Percentiles rank a stretch among this genome's conserved stretches.
Evolutionary conservation across 495 filamentous ascomycete genomes (phyloP).

Genomic region (Sordaria brevicollis): DNA sequence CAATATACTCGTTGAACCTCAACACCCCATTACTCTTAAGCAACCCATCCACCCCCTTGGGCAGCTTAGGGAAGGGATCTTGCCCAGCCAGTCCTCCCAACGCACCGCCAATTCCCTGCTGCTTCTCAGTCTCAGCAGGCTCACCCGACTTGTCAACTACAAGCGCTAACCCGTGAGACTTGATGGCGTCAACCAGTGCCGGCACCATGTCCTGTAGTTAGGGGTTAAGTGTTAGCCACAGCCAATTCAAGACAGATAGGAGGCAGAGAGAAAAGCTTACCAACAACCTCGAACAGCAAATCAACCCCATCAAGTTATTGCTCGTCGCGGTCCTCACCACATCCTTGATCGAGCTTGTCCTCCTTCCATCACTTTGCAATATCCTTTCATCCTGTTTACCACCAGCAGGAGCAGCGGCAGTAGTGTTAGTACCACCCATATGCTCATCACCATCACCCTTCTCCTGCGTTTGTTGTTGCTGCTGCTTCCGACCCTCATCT

Average conservation of each 20-base stretch:
- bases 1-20: slow-evolving; percentile 87
- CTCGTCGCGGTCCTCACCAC: slow-evolving; percentile 84
- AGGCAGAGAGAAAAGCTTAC: slow-evolving; percentile 39
- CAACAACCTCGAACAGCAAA: slow-evolving; percentile 76
- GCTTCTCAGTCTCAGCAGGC: slow-evolving; percentile 7
- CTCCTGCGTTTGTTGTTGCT: background rate
- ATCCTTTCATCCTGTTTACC: slow-evolving; percentile 22
- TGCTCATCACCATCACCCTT: background rate
- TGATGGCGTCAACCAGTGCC: slow-evolving; percentile 83
- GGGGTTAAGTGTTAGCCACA: background rate
- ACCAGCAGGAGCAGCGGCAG: background rate
- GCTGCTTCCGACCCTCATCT: slow-evolving; percentile 21
- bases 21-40: slow-evolving; percentile 78
- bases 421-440: background rate
- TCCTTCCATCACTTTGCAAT: slow-evolving; percentile 53
- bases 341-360: slow-evolving; percentile 81
- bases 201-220: slow-evolving; percentile 89
- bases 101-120: slow-evolving; percentile 1
- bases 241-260: background rate
- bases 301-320: slow-evolving; percentile 97
- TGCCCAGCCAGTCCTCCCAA: slow-evolving; percentile 1
- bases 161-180: slow-evolving; percentile 83
- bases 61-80: slow-evolving; percentile 37
- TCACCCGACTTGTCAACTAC: slow-evolving; percentile 73
- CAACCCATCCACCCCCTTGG: slow-evolving; percentile 73